phyloP scores from a whole-genome alignment of 2,329 filamentous ascomycete species.

The Corinectria fuckeliana region DNA sequence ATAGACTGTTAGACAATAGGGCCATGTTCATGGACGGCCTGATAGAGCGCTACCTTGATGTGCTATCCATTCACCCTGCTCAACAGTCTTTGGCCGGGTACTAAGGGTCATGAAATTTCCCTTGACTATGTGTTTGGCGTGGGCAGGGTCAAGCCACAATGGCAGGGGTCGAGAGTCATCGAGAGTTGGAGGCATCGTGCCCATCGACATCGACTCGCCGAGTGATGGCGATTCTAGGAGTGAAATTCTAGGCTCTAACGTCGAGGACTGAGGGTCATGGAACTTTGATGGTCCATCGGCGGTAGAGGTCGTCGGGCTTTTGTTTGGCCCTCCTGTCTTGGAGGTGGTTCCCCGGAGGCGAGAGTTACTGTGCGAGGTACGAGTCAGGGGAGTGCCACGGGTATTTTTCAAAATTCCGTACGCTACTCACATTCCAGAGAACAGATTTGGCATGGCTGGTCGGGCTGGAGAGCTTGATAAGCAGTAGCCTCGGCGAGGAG shows the following conservation, averaged over 20 bases:
- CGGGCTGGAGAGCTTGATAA: neutral
- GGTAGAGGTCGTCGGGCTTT: neutral
- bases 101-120: constrained; percentile 98
- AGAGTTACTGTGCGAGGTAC: neutral
- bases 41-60: constrained; percentile 72
- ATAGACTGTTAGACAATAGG: neutral
- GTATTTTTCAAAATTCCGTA: neutral
- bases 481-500: neutral
- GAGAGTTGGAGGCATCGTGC: neutral
- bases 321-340: neutral
- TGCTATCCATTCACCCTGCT: constrained; percentile 92
- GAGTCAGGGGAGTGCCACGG: neutral
- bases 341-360: neutral
- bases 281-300: neutral
- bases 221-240: neutral
- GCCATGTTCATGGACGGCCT: neutral
- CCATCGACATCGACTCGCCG: neutral
- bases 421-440: neutral
- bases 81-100: constrained; percentile 88
- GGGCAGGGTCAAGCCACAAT: constrained; percentile 71
- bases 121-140: constrained; percentile 87
- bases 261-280: neutral
- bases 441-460: neutral
- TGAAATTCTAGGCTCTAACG: neutral
- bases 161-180: constrained; percentile 63